These are phyloP conservation scores for Rhizomucor pusillus DNA, from an alignment of 371 early-diverging fungal species.

Conservation along the genomic window DNA sequence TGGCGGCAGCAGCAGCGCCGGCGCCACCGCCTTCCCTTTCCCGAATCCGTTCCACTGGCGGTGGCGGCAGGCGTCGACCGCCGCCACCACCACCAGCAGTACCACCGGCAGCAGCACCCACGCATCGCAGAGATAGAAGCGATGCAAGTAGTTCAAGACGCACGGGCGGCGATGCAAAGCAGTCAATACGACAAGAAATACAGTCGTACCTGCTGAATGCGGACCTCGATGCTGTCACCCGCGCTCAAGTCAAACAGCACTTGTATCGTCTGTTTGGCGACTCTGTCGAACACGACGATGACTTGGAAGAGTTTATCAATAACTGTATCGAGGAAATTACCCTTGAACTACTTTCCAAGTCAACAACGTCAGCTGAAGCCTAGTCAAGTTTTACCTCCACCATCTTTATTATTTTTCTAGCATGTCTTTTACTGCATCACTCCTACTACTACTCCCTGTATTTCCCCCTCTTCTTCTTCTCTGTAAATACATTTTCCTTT, in stretches of 20 bases:
- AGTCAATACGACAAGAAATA: conserved; percentile 18
- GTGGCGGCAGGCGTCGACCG: background rate
- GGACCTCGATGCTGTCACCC: conserved; percentile 31
- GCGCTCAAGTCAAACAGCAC: conserved; percentile 37
- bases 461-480: no score
- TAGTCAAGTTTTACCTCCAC: no score
- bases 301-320: conserved; percentile 13
- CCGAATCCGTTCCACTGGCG: background rate
- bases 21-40: background rate
- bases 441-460: no score
- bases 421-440: no score
- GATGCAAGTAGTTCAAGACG: background rate
- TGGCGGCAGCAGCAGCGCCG: background rate
- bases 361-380: no score
- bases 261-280: conserved; percentile 22
- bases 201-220: conserved; percentile 22
- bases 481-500: no score
- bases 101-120: background rate
- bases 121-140: background rate
- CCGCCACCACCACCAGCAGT: background rate
- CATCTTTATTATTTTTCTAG: no score
- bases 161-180: background rate
- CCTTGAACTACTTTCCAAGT: conserved; percentile 9
- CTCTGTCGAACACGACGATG: conserved; percentile 13
- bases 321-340: conserved; percentile 29